These are phyloP conservation scores for Flaveria robusta DNA, from an alignment of 129 eudicot genomes.

Conservation along the genomic window DNA sequence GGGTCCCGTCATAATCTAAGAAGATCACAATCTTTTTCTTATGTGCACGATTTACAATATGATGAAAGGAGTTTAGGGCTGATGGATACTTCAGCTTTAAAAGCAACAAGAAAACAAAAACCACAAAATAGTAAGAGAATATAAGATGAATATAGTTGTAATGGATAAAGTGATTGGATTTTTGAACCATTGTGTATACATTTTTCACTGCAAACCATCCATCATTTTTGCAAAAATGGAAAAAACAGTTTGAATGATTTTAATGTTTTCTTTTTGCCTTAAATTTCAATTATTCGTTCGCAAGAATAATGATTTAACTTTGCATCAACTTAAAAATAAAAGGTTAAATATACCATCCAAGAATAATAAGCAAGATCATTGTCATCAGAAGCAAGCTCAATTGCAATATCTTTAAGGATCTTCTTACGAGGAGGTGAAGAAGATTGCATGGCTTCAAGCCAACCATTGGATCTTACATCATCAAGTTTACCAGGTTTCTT, in stretches of 20 bases:
- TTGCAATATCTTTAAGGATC: conserved; percentile 49
- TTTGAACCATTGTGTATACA: not conserved
- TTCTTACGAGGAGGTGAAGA: conserved; percentile 85
- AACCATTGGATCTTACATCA: conserved; percentile 71
- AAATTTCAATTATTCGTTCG: not conserved
- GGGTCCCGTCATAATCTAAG: conserved; percentile 92
- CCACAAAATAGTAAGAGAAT: not conserved
- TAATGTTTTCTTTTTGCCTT: not conserved
- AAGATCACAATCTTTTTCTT: conserved; percentile 68
- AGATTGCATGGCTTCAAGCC: conserved; percentile 87
- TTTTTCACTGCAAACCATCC: not conserved
- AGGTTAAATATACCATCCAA: conserved; percentile 60
- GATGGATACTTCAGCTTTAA: conserved; percentile 71
- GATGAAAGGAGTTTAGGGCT: conserved; percentile 64
- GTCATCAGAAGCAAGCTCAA: conserved; percentile 56
- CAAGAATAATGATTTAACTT: conserved; percentile 4
- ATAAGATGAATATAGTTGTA: not conserved
- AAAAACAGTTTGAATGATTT: not conserved
- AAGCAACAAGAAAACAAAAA: not conserved
- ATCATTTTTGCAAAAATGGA: not conserved
- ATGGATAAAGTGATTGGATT: not conserved
- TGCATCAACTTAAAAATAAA: not conserved
- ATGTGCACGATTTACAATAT: conserved; percentile 49
- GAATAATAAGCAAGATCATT: conserved; percentile 50
- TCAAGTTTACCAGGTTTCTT: conserved; percentile 66